Base-by-base conservation (phyloP, 805 yeast species). In the Wickerhamomyces queroliae region DNA sequence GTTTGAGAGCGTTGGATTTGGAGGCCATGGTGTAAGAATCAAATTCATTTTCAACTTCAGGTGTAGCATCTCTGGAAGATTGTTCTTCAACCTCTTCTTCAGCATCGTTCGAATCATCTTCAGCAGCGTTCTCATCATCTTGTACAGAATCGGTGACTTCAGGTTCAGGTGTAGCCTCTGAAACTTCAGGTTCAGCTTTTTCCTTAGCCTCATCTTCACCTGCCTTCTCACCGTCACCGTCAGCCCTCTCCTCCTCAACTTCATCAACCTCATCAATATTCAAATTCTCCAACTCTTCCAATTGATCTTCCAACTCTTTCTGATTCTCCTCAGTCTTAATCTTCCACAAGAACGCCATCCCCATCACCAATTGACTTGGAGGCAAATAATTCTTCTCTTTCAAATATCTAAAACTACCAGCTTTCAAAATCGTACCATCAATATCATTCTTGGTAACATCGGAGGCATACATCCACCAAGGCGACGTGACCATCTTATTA, bases 351-450 rank as follows among this genome's bases (percentile, higher is more conserved):
- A 93, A 71, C 0, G 85, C 96, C 49, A 90, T 69, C 0, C 99
- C 99, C 93, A 93, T 83, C 1, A 80, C 88, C 52, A 90, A 59
- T 49, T 82, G 95, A n/a, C 82, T 72, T 4, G 96, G 87, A 0
- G 90, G 87, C 48, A 90, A 64, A 47, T 66, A 74, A 16, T 69
- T 72, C 52, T 78, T 80, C 21, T 72, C 75, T 35, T 70, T 69
- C 37, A 61, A 62, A 21, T 74, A 74, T 33, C 74, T 67, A 44
- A 90, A 72, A 35, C 69, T 61, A 3, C 91, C 93, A 4, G 83
- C 64, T 1, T 79, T 72, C 35, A 89, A 62, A 18, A 80, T 64
- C 0, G 77, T 79, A 35, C 76, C 81, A 47, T 67, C 70, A 40
- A 69, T 69, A 50, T 85, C 90, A 36, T 74, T 74, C 52, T 88